phyloP scores from a whole-genome alignment of 1,284 basidiomycete species.

The Austroboletus niveus region DNA sequence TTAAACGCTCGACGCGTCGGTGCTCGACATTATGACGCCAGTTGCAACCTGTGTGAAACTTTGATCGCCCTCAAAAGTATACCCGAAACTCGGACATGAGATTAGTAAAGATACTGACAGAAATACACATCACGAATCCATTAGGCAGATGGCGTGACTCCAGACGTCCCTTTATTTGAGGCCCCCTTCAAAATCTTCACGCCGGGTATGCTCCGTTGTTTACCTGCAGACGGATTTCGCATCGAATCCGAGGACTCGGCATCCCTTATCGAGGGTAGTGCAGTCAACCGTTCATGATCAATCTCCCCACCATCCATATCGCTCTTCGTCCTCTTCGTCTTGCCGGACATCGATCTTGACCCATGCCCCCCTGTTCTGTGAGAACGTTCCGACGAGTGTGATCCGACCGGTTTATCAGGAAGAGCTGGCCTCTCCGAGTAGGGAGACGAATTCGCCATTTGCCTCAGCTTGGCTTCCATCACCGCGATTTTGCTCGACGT shows the following conservation, averaged over 20 bases:
- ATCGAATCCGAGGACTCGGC: conserved; percentile 15
- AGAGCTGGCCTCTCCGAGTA: conserved; percentile 22
- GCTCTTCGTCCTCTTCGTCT: conserved; percentile 1
- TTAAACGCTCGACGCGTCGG: not conserved
- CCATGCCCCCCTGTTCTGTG: conserved; percentile 1
- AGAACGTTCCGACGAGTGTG: not conserved
- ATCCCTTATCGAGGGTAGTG: conserved; percentile 4
- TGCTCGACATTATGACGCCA: too few relatives aligned
- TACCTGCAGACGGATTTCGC: conserved; percentile 16
- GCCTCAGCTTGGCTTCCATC: conserved; percentile 91
- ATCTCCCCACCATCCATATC: not conserved
- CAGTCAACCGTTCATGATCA: not conserved
- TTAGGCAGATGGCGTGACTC: conserved; percentile 11
- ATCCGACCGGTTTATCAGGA: conserved; percentile 23
- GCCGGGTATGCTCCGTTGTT: conserved; percentile 32
- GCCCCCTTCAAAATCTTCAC: conserved; percentile 32
- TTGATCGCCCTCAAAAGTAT: too few relatives aligned
- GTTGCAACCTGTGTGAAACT: too few relatives aligned
- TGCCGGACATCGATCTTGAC: not conserved
- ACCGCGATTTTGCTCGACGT: conserved; percentile 89
- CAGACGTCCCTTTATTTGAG: conserved; percentile 10
- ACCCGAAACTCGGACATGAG: conserved; percentile 8
- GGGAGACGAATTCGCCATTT: conserved; percentile 54
- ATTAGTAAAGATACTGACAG: conserved; percentile 3
- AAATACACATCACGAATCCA: not conserved